phyloP scores from a whole-genome alignment of 2,329 filamentous ascomycete species.

The Alternaria triticimaculans region DNA sequence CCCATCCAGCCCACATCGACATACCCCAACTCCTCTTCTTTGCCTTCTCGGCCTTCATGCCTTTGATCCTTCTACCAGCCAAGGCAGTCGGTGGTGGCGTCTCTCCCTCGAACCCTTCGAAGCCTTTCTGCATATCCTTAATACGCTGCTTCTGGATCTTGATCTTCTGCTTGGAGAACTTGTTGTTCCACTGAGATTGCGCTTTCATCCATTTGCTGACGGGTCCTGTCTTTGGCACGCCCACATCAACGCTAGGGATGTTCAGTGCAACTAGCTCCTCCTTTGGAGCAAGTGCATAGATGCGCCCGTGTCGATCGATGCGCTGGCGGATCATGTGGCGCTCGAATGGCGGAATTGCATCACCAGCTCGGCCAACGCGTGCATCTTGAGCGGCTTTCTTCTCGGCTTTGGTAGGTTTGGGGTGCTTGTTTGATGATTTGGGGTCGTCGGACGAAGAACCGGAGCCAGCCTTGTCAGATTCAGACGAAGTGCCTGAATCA shows the following conservation, averaged over 20 bases:
- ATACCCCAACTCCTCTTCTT: slow-evolving; percentile 76
- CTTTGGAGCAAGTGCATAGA: slow-evolving; percentile 70
- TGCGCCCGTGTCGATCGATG: slow-evolving; percentile 77
- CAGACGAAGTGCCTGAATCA: slow-evolving; percentile 49
- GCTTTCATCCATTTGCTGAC: slow-evolving; percentile 82
- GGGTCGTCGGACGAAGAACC: slow-evolving; percentile 35
- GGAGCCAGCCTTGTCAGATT: slow-evolving; percentile 17
- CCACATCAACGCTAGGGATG: slow-evolving; percentile 70
- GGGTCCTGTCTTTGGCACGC: slow-evolving; percentile 78
- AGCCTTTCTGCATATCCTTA: slow-evolving; percentile 74
- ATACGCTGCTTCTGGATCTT: slow-evolving; percentile 76
- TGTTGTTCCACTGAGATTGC: slow-evolving; percentile 75
- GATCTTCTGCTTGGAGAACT: slow-evolving; percentile 72
- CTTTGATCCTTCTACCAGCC: slow-evolving; percentile 69
- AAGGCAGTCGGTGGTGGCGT: slow-evolving; percentile 83
- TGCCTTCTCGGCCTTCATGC: slow-evolving; percentile 56
- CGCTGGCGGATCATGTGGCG: slow-evolving; percentile 92
- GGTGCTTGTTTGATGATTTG: slow-evolving; percentile 17
- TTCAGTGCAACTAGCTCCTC: slow-evolving; percentile 71
- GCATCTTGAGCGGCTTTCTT: slow-evolving; percentile 16
- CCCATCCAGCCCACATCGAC: slow-evolving; percentile 85
- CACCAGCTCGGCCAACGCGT: slow-evolving; percentile 82
- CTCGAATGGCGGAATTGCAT: slow-evolving; percentile 78
- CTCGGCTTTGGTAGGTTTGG: slow-evolving; percentile 23
- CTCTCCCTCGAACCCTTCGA: slow-evolving; percentile 74